Conservation (phyloP, 2,329 filamentous ascomycete species). For the Talaromyces islandicus region DNA sequence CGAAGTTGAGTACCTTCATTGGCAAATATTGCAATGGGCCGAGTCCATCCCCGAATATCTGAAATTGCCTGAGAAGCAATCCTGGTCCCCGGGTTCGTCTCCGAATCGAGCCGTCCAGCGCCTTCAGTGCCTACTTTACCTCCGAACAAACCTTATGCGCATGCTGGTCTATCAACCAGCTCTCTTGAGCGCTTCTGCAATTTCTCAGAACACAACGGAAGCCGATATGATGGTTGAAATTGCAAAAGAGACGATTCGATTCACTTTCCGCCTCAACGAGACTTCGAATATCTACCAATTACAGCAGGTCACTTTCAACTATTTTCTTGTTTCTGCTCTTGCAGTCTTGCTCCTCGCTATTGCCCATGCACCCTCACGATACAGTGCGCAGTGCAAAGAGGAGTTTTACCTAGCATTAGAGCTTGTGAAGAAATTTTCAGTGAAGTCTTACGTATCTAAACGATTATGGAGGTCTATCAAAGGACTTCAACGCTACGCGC, state of each 20-base stretch:
- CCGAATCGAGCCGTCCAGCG: conserved; percentile 59
- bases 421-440: conserved; percentile 55
- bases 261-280: conserved; percentile 55
- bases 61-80: conserved; percentile 53
- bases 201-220: conserved; percentile 65
- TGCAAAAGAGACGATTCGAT: conserved; percentile 58
- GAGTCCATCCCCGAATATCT: conserved; percentile 59
- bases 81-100: conserved; percentile 35
- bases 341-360: conserved; percentile 60
- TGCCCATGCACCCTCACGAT: conserved; percentile 55
- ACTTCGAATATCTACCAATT: conserved; percentile 57
- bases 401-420: conserved; percentile 63
- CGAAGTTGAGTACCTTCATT: conserved; percentile 74
- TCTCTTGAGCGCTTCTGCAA: conserved; percentile 73
- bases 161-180: conserved; percentile 84
- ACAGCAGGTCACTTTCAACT: conserved; percentile 60
- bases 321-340: conserved; percentile 58
- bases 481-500: conserved; percentile 46
- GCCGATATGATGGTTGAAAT: conserved; percentile 63
- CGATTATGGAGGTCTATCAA: conserved; percentile 58
- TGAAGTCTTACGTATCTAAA: conserved; percentile 55
- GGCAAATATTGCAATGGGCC: conserved; percentile 79
- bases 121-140: conserved; percentile 73
- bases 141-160: conserved; percentile 84
- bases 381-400: conserved; percentile 51